Base-by-base conservation (phyloP, 805 yeast species). In the Nakazawaea ernobii region DNA sequence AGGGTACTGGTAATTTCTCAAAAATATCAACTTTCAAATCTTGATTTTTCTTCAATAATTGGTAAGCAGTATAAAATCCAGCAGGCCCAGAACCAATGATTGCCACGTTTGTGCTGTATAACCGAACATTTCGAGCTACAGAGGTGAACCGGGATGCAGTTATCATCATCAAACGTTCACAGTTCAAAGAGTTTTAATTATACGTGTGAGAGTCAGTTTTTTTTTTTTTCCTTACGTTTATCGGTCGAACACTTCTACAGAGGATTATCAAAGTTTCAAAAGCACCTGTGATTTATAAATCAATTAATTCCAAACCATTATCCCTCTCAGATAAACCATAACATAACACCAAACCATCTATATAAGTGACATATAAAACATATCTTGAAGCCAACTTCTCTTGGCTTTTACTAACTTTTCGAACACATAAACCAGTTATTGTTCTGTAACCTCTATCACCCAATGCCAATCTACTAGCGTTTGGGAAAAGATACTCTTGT, bases 61-160 rank as follows among this genome's bases (percentile, higher is more conserved):
- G 81, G 52, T 84, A 77, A 0, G 90, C 90, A 1, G 97, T 85
- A 63, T 92, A 94, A 59, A 94, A 89, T 1, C 96, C 97, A 0
- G 97, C 91, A 0, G 99, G 99, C 0, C 99, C 99, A 0, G 97
- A 78, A 1, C 99, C 99, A 3, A 94, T 80, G 6, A 94, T 77
- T 0, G 97, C 96, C 9, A 87, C 72, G 48, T 65, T 69, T 43
- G 58, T 46, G 30, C 46, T 42, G 20, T 36, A 29, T 14, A 20
- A 35, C n/a, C 45, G 11, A 11, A 15, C 14, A 26, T 10, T 9
- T 9, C 11, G 9, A 9, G 10, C 20, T 7, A 20, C 28, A 8
- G 14, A 24, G 8, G 13, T 35, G 20, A 35, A 14, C 6, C 38
- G 10, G n/a, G n/a, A n/a, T n/a, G 38, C 8, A 5, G 14, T 14